Percentiles rank a stretch among this genome's conserved stretches.
These are phyloP conservation scores for Serendipita indica DNA, from an alignment of 768 basidiomycete species.

Conservation along the genomic window DNA sequence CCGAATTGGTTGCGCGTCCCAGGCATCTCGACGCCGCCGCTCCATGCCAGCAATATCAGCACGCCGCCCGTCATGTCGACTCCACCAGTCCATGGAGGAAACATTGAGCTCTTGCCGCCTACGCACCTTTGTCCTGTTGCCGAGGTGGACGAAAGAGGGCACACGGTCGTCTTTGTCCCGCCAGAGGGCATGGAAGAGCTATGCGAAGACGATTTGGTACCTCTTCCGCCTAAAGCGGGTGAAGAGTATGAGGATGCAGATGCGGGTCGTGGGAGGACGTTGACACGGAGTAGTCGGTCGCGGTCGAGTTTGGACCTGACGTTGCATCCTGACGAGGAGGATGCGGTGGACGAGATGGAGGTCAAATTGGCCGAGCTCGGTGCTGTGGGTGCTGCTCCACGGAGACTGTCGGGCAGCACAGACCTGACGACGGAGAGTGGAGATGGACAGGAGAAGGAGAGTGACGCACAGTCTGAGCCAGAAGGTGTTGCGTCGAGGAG, in stretches of 20 bases:
- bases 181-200: constrained; percentile 5
- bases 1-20: too few relatives aligned
- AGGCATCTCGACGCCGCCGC: too few relatives aligned
- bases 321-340: not conserved
- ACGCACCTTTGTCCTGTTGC: not conserved
- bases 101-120: not conserved
- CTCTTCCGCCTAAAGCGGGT: not conserved
- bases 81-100: not conserved
- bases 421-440: not conserved
- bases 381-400: too few relatives aligned
- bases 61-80: too few relatives aligned
- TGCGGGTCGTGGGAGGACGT: not conserved
- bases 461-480: not conserved
- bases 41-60: too few relatives aligned
- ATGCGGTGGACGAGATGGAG: not conserved
- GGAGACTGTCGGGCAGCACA: too few relatives aligned
- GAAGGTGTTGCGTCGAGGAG: not conserved
- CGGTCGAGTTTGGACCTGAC: not conserved
- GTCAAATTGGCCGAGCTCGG: not conserved
- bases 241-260: too few relatives aligned
- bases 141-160: not conserved
- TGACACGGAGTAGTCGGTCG: not conserved
- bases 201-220: not conserved
- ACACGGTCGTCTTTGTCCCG: not conserved
- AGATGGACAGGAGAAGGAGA: not conserved